phyloP scores from a whole-genome alignment of 345 rosid genomes.

The Populus alba region DNA sequence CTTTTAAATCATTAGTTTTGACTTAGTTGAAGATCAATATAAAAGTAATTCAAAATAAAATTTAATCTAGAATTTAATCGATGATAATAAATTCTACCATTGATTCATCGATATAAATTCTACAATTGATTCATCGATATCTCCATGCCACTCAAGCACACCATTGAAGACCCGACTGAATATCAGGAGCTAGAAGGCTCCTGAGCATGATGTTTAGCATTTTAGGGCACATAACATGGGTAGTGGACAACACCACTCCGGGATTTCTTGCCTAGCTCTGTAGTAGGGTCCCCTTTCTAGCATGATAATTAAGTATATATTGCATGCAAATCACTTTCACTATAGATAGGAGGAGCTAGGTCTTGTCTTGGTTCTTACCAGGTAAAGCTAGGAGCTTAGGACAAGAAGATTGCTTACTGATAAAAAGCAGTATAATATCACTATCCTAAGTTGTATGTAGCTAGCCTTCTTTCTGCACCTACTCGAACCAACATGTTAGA shows the following conservation, averaged over 20 bases:
- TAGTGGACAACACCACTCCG: conserved; percentile 61
- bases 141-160: not conserved
- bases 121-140: no score
- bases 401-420: not conserved
- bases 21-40: no score
- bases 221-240: not conserved
- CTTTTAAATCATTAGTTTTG: no score
- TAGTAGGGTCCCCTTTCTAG: not conserved
- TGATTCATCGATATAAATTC: no score
- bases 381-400: not conserved
- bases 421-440: not conserved
- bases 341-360: not conserved
- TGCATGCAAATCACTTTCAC: conserved; percentile 28
- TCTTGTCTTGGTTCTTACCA: conserved; percentile 13
- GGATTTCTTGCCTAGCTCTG: conserved; percentile 34
- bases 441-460: not conserved
- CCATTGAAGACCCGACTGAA: not conserved
- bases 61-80: no score
- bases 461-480: not conserved
- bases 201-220: not conserved
- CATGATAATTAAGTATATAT: not conserved
- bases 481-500: not conserved
- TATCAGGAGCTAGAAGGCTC: not conserved
- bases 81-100: no score
- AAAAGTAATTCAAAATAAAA: no score